Base-by-base conservation (phyloP, 352 stramenopile species). In the Plasmopara viticola region DNA sequence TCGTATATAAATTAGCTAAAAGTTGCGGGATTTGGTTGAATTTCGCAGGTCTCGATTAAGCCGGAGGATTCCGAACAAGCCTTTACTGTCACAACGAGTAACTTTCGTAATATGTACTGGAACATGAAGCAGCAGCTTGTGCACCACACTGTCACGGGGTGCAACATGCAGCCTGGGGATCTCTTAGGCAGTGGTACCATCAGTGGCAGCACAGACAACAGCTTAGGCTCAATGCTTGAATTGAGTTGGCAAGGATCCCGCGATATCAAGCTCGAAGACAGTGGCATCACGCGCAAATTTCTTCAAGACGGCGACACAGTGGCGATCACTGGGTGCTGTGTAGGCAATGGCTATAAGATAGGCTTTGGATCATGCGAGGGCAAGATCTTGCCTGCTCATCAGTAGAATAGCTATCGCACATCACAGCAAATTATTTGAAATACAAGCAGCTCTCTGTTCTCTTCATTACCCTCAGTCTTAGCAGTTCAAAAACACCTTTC, bases 21-120 rank as follows among this genome's bases (percentile, higher is more conserved):
- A 12, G 31, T 12, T 35, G 31, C 31, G 31, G 10, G 31, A 4
- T 48, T n/a, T 62, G 17, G 34, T 15, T 37, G 20, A 43, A 40
- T 42, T 40, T 38, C 48, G 37, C 28, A 74, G 60, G 78, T 88
- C 20, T 66, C 76, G 48, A 56, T 91, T 29, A 69, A 83, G 58
- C 81, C 81, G 9, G 68, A 88, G 58, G 70, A 73, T 44, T 74
- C 74, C 25, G 60, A 65, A 12, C 46, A 80, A 47, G 58, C 72
- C 33, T 64, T 87, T 59, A 57, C 66, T 45, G 80, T 98, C 66
- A 97, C 82, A 42, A 81, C 6, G 41, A 97, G 89, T 66, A 98
- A 98, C 84, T 95, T 98, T 54, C 80, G 72, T 48, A 87, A 98
- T 77, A 86, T 98, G 74, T 98, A 98, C 74, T 99, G 95, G 95